phyloP scores from a whole-genome alignment of 768 basidiomycete genomes.

The Psilocybe tampanensis region DNA sequence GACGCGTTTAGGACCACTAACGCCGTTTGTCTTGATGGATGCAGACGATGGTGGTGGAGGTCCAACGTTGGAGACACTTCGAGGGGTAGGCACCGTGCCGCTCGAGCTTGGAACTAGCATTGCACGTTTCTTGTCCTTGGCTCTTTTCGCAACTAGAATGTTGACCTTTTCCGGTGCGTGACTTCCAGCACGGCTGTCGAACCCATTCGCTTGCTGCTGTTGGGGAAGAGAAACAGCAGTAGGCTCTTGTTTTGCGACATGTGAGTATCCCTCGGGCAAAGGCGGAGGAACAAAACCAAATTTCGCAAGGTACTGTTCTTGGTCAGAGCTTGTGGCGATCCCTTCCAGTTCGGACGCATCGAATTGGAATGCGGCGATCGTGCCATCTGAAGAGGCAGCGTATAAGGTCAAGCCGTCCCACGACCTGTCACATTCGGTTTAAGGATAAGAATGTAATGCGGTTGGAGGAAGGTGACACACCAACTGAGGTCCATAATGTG shows the following conservation, averaged over 20 bases:
- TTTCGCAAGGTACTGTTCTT: constrained; percentile 79
- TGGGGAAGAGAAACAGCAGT: constrained; percentile 33
- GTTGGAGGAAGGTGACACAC: constrained; percentile 45
- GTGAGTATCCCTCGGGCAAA: constrained; percentile 72
- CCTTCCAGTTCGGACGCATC: constrained; percentile 80
- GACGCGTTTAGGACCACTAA: constrained; percentile 37
- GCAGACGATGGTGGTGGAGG: constrained; percentile 21
- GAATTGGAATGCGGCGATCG: constrained; percentile 87
- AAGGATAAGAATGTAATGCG: constrained; percentile 9
- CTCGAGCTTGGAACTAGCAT: constrained; percentile 18
- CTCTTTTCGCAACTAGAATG: constrained; percentile 74
- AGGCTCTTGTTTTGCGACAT: constrained; percentile 40
- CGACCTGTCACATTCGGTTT: constrained; percentile 57
- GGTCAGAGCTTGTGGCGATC: constrained; percentile 71
- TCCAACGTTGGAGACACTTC: constrained; percentile 20
- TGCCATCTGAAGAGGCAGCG: constrained; percentile 95
- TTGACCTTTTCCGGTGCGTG: constrained; percentile 64
- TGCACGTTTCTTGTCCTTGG: constrained; percentile 62
- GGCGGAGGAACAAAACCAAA: constrained; percentile 75
- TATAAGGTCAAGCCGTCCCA: constrained; percentile 91
- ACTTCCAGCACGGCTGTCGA: constrained; percentile 32
- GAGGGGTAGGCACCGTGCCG: constrained; percentile 13
- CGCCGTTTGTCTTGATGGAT: constrained; percentile 18
- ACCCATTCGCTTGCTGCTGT: constrained; percentile 32
- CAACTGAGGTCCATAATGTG: constrained; percentile 96